Conservation (phyloP, 179 eudicot species). For the Beta corolliflora region DNA sequence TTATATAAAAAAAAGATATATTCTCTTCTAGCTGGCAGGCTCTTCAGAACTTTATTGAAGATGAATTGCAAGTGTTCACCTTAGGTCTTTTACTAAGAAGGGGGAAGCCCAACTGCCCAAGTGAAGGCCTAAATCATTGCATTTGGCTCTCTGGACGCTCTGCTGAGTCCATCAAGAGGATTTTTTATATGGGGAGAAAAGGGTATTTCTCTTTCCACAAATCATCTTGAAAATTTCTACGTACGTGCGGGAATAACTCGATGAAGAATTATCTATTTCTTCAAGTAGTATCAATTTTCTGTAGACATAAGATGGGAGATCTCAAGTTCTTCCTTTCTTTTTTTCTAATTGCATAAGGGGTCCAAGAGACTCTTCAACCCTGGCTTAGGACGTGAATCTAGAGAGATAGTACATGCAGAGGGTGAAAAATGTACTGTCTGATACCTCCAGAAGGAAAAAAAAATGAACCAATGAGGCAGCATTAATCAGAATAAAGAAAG, state of each 20-base stretch:
- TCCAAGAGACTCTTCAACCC: neutral
- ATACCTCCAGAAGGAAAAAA: neutral
- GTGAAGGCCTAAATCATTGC: neutral
- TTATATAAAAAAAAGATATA: no score
- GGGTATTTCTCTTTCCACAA: neutral
- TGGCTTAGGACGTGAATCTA: neutral
- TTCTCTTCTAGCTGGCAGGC: no score
- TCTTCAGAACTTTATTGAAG: no score
- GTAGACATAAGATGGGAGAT: neutral
- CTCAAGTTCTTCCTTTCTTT: no score
- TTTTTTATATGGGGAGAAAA: neutral
- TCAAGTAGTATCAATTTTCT: neutral
- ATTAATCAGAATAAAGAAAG: neutral
- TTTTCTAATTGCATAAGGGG: neutral
- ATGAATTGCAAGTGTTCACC: no score
- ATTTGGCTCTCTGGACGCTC: neutral
- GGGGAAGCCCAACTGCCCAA: no score
- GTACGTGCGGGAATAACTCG: neutral
- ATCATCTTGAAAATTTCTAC: neutral
- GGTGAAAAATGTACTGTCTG: neutral
- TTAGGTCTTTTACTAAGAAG: no score
- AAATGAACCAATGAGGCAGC: neutral
- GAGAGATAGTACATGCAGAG: neutral
- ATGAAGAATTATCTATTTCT: neutral
- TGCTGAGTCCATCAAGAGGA: neutral